Evolutionary conservation across 2,329 filamentous ascomycete species (phyloP).

Genomic region (Fusarium ramigenum): DNA sequence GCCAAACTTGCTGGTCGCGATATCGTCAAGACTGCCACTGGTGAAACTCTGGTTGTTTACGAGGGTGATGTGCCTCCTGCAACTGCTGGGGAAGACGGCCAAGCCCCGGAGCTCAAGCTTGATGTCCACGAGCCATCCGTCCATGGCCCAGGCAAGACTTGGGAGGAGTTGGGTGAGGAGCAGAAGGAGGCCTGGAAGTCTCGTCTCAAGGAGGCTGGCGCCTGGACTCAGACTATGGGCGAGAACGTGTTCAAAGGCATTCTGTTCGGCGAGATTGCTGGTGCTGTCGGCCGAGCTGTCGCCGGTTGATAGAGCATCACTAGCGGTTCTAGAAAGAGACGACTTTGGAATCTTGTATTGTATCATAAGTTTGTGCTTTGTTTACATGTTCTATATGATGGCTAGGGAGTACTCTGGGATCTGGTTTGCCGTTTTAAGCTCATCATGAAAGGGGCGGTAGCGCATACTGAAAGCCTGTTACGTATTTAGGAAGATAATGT

Average conservation of each 20-base stretch:
- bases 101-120: slow-evolving; percentile 48
- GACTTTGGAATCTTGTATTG: not conserved
- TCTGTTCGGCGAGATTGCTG: slow-evolving; percentile 78
- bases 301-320: slow-evolving; percentile 45
- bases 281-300: slow-evolving; percentile 64
- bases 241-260: slow-evolving; percentile 80
- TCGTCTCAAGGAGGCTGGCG: slow-evolving; percentile 73
- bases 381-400: slow-evolving; percentile 12
- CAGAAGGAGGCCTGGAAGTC: slow-evolving; percentile 76
- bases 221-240: slow-evolving; percentile 83
- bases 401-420: slow-evolving; percentile 4
- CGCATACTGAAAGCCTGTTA: not conserved
- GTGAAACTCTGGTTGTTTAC: slow-evolving; percentile 53
- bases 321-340: not conserved
- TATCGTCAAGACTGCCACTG: slow-evolving; percentile 41
- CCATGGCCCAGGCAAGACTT: slow-evolving; percentile 66
- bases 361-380: slow-evolving; percentile 14
- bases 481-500: slow-evolving; percentile 8
- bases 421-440: not conserved
- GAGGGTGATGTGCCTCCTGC: slow-evolving; percentile 37
- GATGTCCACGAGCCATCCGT: slow-evolving; percentile 58
- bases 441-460: not conserved
- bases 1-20: slow-evolving; percentile 51
- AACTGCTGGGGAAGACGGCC: slow-evolving; percentile 28
- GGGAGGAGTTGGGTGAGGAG: slow-evolving; percentile 73